Percentiles rank a stretch among this genome's conserved stretches.
These are phyloP conservation scores for Picochlorum sp. DNA, from an alignment of 139 green algal species.

Conservation along the genomic window DNA sequence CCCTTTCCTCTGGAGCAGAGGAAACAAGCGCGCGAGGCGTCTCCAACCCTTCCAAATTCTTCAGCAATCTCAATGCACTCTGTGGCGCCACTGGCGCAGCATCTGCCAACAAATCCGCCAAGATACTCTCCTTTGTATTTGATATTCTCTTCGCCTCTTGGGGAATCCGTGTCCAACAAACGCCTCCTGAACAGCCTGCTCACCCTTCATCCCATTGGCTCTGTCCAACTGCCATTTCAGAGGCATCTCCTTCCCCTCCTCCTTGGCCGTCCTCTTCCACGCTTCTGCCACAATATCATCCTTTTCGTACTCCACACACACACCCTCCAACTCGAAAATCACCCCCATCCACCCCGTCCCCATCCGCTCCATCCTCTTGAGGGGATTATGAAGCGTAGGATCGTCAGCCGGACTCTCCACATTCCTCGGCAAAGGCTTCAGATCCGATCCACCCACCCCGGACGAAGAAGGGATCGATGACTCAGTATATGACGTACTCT, in stretches of 20 bases:
- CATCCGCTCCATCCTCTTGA: conserved; percentile 55
- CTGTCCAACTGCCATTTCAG: conserved; percentile 55
- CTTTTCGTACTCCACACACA: conserved; percentile 43
- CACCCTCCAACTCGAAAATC: conserved; percentile 81
- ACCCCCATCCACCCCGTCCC: conserved; percentile 83
- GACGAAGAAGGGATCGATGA: not conserved
- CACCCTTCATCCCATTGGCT: conserved; percentile 78
- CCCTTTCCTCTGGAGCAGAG: conserved; percentile 36
- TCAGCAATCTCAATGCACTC: conserved; percentile 55
- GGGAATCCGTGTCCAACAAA: conserved; percentile 86
- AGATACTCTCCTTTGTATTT: conserved; percentile 66
- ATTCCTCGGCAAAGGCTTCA: conserved; percentile 9
- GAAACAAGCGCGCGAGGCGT: conserved; percentile 66
- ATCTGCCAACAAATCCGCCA: conserved; percentile 40
- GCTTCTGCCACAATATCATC: conserved; percentile 26
- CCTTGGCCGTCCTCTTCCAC: conserved; percentile 71
- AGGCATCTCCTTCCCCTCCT: conserved; percentile 68
- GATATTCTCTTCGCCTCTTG: conserved; percentile 55
- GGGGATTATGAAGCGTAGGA: conserved; percentile 20
- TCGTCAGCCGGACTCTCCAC: conserved; percentile 12
- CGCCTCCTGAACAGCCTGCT: conserved; percentile 80
- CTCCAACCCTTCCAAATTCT: conserved; percentile 42
- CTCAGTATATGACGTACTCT: not conserved
- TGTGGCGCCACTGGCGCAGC: conserved; percentile 31
- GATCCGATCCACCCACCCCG: not conserved